Evolutionary conservation across 768 basidiomycete genomes (phyloP).

Genomic region (Trametes elegans): DNA sequence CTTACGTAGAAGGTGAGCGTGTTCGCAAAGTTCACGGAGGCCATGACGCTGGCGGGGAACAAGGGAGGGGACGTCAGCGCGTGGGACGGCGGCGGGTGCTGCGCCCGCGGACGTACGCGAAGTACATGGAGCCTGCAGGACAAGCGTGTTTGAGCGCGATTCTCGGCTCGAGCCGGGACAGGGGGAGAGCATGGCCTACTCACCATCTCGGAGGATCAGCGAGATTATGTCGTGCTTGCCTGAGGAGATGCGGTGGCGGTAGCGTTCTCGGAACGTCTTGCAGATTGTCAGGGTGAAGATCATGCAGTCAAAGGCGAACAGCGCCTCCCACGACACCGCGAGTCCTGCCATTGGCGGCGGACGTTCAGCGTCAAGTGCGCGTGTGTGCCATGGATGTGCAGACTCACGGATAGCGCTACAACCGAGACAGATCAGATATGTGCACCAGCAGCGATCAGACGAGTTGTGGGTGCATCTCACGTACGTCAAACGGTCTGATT

Average conservation of each 20-base stretch:
- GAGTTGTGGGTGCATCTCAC: constrained; percentile 3
- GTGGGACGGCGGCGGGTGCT: not conserved
- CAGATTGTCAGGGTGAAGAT: constrained; percentile 47
- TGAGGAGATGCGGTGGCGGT: constrained; percentile 26
- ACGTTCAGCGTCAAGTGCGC: not conserved
- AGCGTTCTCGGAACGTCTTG: constrained; percentile 39
- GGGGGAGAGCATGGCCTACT: constrained; percentile 19
- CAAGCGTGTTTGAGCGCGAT: not conserved
- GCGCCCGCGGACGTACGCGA: constrained; percentile 40
- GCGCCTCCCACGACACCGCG: constrained; percentile 47
- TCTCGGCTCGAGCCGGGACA: not conserved
- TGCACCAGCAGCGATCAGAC: too few species aligned
- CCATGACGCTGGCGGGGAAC: constrained; percentile 45
- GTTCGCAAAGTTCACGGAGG: constrained; percentile 48
- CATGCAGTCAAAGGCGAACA: constrained; percentile 47
- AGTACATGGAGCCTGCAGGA: constrained; percentile 50
- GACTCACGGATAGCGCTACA: constrained; percentile 26
- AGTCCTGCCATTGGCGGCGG: constrained; percentile 23
- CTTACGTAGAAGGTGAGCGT: constrained; percentile 40
- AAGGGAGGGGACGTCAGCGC: not conserved
- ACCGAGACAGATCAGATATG: not conserved
- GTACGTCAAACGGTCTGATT: constrained; percentile 23
- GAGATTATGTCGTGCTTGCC: constrained; percentile 34
- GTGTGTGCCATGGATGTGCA: not conserved
- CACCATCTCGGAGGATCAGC: constrained; percentile 51